Percentiles rank a stretch among this genome's conserved stretches.
Evolutionary conservation across 495 filamentous ascomycete genomes (phyloP).

Genomic region (Penicillium cataractarum): DNA sequence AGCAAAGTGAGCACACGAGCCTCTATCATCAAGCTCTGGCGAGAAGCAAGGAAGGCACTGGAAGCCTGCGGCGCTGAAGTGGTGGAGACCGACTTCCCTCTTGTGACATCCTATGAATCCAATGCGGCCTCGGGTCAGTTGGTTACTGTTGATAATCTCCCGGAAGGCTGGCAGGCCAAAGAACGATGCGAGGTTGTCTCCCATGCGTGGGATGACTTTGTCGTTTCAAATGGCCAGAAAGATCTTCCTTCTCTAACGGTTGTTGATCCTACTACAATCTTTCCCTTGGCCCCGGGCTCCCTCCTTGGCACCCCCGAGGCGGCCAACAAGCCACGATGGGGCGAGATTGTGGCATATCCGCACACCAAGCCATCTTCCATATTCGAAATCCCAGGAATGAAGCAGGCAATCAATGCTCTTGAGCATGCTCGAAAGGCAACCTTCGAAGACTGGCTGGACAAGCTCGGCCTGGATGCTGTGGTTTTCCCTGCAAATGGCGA

Average conservation of each 20-base stretch:
- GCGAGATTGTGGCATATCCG: slow-evolving; percentile 40
- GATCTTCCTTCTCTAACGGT: slow-evolving; percentile 28
- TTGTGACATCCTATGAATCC: slow-evolving; percentile 36
- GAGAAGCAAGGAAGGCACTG: slow-evolving; percentile 25
- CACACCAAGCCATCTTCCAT: slow-evolving; percentile 29
- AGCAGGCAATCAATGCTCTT: slow-evolving; percentile 33
- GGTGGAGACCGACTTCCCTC: slow-evolving; percentile 39
- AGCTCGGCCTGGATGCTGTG: slow-evolving; percentile 36
- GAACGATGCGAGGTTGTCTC: slow-evolving; percentile 40
- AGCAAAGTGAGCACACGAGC: slow-evolving; percentile 32
- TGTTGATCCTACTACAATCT: slow-evolving; percentile 38
- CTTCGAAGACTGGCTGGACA: slow-evolving; percentile 41
- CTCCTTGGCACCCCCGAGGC: slow-evolving; percentile 35
- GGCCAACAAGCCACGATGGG: slow-evolving; percentile 36
- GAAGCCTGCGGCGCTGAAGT: slow-evolving; percentile 38
- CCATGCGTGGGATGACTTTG: slow-evolving; percentile 42
- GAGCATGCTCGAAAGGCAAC: slow-evolving; percentile 37
- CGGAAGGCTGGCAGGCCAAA: slow-evolving; percentile 35
- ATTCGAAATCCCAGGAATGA: slow-evolving; percentile 29
- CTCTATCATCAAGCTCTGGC: slow-evolving; percentile 39
- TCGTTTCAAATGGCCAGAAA: slow-evolving; percentile 31
- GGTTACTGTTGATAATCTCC: slow-evolving; percentile 36
- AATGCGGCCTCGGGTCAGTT: slow-evolving; percentile 33
- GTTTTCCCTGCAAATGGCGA: slow-evolving; percentile 41
- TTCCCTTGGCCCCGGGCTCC: slow-evolving; percentile 37